Base-by-base conservation (phyloP, 1,284 basidiomycete species). In the Vanrija humicola region DNA sequence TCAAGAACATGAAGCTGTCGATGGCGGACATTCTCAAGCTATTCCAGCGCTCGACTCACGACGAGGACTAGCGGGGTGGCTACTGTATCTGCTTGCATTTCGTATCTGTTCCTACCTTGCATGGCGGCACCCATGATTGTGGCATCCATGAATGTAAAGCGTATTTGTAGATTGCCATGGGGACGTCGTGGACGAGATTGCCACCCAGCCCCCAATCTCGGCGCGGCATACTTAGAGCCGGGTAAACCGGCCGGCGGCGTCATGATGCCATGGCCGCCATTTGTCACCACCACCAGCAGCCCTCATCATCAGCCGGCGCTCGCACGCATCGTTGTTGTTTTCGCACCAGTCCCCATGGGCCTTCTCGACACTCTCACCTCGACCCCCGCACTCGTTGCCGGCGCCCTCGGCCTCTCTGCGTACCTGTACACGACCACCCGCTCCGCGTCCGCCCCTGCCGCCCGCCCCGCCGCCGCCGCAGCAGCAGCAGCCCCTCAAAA, bases 1-100 rank as follows among this genome's bases (percentile, higher is more conserved):
- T 90, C 69, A 89, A 87, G 82, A 87, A 88, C 67, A 84, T 86
- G 80, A 86, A 86, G 59, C 83, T 95, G n/a, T 85, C 86, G 9
- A 79, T 91, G 76, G 84, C 89, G 29, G 91, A 95, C 56, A 81
- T 95, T 59, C 82, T 94, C 75, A 85, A 59, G 18, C 57, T 59
- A 42, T 59, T 59, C 53, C 29, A 42, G 21, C 50, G 55, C 5
- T 46, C 43, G 16, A 10, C 26, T 15, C 18, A 52, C 46, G 49
- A 43, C 38, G 48, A 50, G n/a, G 38, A 55, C 25, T 47, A 42
- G 43, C 26, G 10, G 16, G n/a, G 10, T 12, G 4, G 34, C 34
- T 12, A 16, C 12, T 34, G 1, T 34, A 5, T 15, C 12, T 15
- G 14, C 12, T 34, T 34, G 10, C 5, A 12, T 5, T 34, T 34